Evolutionary conservation across 192 early-diverging fungal genomes (phyloP).

Genomic region (Cetraspora pellucida): DNA sequence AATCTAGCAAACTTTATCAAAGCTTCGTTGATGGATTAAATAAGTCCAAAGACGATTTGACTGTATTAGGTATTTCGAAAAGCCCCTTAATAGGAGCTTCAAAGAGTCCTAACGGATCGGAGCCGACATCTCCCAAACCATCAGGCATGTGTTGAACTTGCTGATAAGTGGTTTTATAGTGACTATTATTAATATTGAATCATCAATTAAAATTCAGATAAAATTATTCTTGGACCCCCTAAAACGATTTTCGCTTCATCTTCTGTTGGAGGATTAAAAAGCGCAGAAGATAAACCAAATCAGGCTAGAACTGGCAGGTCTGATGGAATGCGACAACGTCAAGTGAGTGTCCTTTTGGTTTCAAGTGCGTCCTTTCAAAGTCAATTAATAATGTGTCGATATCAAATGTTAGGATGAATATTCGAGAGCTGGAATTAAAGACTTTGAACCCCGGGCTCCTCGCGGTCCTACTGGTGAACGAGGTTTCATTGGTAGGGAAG

Average conservation of each 20-base stretch:
- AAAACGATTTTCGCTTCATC: slow-evolving; percentile 62
- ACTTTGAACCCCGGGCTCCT: slow-evolving; percentile 38
- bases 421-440: slow-evolving; percentile 21
- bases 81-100: slow-evolving; percentile 18
- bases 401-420: slow-evolving; percentile 14
- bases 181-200: neutral
- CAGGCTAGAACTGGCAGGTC: slow-evolving; percentile 21
- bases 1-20: neutral
- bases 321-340: slow-evolving; percentile 26
- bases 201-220: slow-evolving; percentile 36
- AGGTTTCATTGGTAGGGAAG: slow-evolving; percentile 38
- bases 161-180: neutral
- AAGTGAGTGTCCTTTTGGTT: slow-evolving; percentile 29
- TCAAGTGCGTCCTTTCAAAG: neutral
- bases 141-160: neutral
- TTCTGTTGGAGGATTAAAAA: slow-evolving; percentile 52
- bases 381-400: neutral
- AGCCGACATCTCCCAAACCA: slow-evolving; percentile 16
- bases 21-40: slow-evolving; percentile 12
- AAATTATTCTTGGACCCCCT: slow-evolving; percentile 58
- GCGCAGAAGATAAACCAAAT: slow-evolving; percentile 41
- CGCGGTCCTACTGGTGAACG: slow-evolving; percentile 41
- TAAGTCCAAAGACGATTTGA: slow-evolving; percentile 33
- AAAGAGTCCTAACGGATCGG: slow-evolving; percentile 20
- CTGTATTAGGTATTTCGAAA: slow-evolving; percentile 25